Conservation (phyloP, 192 early-diverging fungal species). For the Podila epicladia region DNA sequence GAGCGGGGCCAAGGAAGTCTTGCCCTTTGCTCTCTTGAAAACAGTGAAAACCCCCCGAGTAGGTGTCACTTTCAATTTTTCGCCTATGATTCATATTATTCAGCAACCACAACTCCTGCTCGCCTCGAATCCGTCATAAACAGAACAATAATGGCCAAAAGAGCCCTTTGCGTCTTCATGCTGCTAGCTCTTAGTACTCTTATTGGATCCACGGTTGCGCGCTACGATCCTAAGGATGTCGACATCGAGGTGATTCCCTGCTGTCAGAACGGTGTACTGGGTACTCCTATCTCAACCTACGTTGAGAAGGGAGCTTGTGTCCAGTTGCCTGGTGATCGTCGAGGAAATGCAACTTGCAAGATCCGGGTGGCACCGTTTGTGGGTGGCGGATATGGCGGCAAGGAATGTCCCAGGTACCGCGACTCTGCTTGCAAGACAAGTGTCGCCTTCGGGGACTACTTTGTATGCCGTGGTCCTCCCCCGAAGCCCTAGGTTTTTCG, state of each 20-base stretch:
- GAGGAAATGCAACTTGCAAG: neutral
- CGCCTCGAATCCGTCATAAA: too few species aligned
- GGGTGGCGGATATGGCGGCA: neutral
- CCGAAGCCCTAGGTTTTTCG: neutral
- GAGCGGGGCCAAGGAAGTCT: too few species aligned
- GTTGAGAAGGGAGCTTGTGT: neutral
- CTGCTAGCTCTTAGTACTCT: neutral
- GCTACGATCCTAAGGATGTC: neutral
- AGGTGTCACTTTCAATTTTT: too few species aligned
- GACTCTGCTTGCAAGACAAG: neutral
- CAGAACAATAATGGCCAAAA: too few species aligned
- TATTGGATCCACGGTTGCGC: neutral
- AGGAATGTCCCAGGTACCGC: neutral
- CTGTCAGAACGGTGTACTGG: neutral
- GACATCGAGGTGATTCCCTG: neutral
- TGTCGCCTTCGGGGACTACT: neutral
- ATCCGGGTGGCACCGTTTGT: neutral
- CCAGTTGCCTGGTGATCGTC: neutral
- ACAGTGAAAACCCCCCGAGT: too few species aligned
- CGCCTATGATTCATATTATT: too few species aligned
- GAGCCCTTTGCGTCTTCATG: neutral
- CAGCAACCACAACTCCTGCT: too few species aligned
- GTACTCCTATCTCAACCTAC: neutral
- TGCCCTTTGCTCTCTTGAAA: too few species aligned
- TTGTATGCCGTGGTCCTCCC: neutral